Percentiles rank a stretch among this genome's conserved stretches.
Evolutionary conservation across 768 basidiomycete genomes (phyloP).

Genomic region (Boletus subcaerulescens): DNA sequence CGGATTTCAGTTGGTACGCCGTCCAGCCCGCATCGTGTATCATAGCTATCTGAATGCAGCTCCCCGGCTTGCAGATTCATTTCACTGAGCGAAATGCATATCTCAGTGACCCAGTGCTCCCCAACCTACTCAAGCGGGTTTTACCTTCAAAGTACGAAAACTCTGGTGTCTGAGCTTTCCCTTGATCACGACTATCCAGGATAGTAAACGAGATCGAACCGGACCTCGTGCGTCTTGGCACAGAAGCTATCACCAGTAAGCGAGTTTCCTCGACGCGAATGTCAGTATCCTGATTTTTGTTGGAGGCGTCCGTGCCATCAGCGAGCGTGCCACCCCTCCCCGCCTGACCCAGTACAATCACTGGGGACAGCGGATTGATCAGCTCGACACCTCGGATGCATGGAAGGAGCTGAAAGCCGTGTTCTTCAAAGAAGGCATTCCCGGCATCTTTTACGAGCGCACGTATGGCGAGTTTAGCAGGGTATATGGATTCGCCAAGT

Average conservation of each 20-base stretch:
- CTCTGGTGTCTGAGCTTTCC: not conserved
- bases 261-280: not conserved
- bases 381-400: slow-evolving; percentile 66
- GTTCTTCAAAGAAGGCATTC: slow-evolving; percentile 63
- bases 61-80: slow-evolving; percentile 37
- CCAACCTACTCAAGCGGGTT: slow-evolving; percentile 54
- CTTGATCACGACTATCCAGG: slow-evolving; percentile 28
- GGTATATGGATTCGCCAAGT: slow-evolving; percentile 63
- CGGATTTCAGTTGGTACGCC: slow-evolving; percentile 58
- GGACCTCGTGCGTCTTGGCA: slow-evolving; percentile 60
- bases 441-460: slow-evolving; percentile 67
- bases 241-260: slow-evolving; percentile 52
- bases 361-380: slow-evolving; percentile 66
- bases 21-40: not conserved
- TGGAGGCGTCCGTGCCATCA: slow-evolving; percentile 53
- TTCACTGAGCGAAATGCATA: slow-evolving; percentile 61
- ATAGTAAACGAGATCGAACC: slow-evolving; percentile 48
- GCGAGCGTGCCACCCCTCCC: slow-evolving; percentile 44
- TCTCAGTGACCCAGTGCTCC: slow-evolving; percentile 58
- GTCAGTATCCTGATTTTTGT: not conserved
- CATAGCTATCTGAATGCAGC: not conserved
- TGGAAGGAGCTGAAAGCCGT: slow-evolving; percentile 68
- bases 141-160: slow-evolving; percentile 45
- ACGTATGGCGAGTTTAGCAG: slow-evolving; percentile 59
- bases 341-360: slow-evolving; percentile 68